Conservation (phyloP, 768 basidiomycete species). For the Amanita pallidorosea region DNA sequence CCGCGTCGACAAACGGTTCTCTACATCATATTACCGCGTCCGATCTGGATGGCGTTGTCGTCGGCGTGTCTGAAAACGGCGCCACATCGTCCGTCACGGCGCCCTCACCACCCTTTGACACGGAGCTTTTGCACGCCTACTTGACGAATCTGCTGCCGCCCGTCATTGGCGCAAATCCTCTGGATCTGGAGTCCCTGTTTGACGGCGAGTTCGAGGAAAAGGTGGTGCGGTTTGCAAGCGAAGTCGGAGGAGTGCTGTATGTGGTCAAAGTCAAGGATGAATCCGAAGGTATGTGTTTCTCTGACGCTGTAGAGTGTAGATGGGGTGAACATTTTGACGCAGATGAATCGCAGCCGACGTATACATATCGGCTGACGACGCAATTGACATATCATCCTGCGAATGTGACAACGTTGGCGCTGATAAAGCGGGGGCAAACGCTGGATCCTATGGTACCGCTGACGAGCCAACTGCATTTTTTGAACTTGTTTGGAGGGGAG, state of each 20-base stretch:
- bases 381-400: slow-evolving; percentile 73
- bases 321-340: slow-evolving; percentile 6
- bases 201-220: slow-evolving; percentile 69
- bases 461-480: slow-evolving; percentile 78
- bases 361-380: slow-evolving; percentile 57
- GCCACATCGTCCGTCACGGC: not conserved
- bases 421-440: slow-evolving; percentile 85
- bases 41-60: slow-evolving; percentile 2
- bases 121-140: slow-evolving; percentile 60
- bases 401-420: slow-evolving; percentile 77
- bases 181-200: slow-evolving; percentile 59
- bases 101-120: slow-evolving; percentile 42
- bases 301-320: slow-evolving; percentile 5
- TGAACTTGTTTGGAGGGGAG: slow-evolving; percentile 85
- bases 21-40: not conserved
- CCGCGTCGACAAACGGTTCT: slow-evolving; percentile 2
- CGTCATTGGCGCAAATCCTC: slow-evolving; percentile 58
- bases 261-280: slow-evolving; percentile 74
- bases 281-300: slow-evolving; percentile 44
- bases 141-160: slow-evolving; percentile 67
- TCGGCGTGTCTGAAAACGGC: slow-evolving; percentile 2
- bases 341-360: slow-evolving; percentile 61
- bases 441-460: slow-evolving; percentile 77
- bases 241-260: slow-evolving; percentile 70
- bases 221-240: slow-evolving; percentile 64